Conservation (phyloP, 2,329 filamentous ascomycete genomes). For the Sporothrix pseudoabietina region DNA sequence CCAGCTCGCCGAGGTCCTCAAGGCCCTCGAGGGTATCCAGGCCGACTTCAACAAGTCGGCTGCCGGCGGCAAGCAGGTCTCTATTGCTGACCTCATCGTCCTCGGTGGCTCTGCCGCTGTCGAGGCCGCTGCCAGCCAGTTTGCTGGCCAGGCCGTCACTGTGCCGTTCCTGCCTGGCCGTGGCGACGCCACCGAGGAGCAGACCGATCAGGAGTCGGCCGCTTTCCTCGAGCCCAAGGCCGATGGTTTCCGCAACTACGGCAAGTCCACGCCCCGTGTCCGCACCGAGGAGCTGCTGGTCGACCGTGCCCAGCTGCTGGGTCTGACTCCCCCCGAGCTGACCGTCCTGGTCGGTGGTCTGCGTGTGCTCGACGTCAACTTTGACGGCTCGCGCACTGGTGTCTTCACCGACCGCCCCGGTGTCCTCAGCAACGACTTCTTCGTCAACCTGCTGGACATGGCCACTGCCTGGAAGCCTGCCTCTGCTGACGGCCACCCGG, state of each 20-base stretch:
- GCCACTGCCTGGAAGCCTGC: slow-evolving; percentile 65
- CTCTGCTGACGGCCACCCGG: slow-evolving; percentile 42
- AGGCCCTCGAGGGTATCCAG: slow-evolving; percentile 65
- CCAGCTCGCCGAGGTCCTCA: slow-evolving; percentile 64
- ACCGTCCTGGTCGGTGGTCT: slow-evolving; percentile 72
- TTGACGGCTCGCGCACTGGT: slow-evolving; percentile 66
- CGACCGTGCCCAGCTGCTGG: slow-evolving; percentile 71
- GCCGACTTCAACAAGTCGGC: slow-evolving; percentile 59
- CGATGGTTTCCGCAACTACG: slow-evolving; percentile 84
- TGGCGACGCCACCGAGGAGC: slow-evolving; percentile 68
- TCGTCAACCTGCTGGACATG: slow-evolving; percentile 74
- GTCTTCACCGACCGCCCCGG: slow-evolving; percentile 70
- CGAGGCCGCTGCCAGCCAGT: slow-evolving; percentile 64
- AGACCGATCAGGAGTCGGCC: slow-evolving; percentile 69
- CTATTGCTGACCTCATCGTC: slow-evolving; percentile 77
- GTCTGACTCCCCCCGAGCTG: slow-evolving; percentile 69
- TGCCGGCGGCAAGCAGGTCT: slow-evolving; percentile 65
- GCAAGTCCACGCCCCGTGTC: slow-evolving; percentile 61
- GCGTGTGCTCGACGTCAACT: slow-evolving; percentile 70
- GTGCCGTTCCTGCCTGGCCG: slow-evolving; percentile 76
- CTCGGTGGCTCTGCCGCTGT: slow-evolving; percentile 70
- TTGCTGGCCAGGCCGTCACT: slow-evolving; percentile 42
- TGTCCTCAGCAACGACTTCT: slow-evolving; percentile 76
- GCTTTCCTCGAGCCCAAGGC: slow-evolving; percentile 65
- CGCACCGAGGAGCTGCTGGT: slow-evolving; percentile 70